Conservation (phyloP, 148 eudicot species). For the Arbutus unedo region DNA sequence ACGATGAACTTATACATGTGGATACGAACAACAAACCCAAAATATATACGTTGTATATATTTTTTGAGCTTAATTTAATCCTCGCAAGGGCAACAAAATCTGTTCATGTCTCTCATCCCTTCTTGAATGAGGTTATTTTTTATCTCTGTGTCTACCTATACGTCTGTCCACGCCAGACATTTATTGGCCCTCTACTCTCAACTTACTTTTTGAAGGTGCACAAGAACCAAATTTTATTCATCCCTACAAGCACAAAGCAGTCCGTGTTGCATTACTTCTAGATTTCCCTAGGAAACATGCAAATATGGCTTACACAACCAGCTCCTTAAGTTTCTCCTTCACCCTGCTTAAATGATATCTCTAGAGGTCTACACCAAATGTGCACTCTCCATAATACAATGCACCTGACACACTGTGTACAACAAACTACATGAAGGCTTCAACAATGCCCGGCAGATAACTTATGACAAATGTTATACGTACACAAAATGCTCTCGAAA, state of each 20-base stretch:
- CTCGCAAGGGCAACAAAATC: too few species aligned
- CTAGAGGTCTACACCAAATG: not conserved
- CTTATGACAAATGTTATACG: not conserved
- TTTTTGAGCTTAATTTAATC: too few species aligned
- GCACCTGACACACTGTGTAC: not conserved
- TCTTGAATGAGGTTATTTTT: too few species aligned
- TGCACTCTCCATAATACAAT: not conserved
- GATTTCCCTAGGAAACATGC: not conserved
- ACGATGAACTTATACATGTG: not conserved
- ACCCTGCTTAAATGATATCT: not conserved
- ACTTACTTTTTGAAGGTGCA: too few species aligned
- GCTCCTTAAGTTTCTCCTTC: not conserved
- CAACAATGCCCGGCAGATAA: not conserved
- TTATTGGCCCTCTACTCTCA: too few species aligned
- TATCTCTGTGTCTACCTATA: too few species aligned
- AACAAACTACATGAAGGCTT: conserved; percentile 5
- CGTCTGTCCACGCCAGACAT: too few species aligned
- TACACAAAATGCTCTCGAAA: not conserved
- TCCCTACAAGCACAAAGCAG: too few species aligned
- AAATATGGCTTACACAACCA: not conserved
- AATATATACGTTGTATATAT: too few species aligned
- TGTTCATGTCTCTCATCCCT: too few species aligned
- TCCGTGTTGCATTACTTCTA: too few species aligned
- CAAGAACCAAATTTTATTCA: too few species aligned
- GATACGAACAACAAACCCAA: not conserved